A percentile compares a stretch with the other conserved stretches of the same genome.
phyloP scores from a whole-genome alignment of 1,284 basidiomycete species.

The Boletus sp. region DNA sequence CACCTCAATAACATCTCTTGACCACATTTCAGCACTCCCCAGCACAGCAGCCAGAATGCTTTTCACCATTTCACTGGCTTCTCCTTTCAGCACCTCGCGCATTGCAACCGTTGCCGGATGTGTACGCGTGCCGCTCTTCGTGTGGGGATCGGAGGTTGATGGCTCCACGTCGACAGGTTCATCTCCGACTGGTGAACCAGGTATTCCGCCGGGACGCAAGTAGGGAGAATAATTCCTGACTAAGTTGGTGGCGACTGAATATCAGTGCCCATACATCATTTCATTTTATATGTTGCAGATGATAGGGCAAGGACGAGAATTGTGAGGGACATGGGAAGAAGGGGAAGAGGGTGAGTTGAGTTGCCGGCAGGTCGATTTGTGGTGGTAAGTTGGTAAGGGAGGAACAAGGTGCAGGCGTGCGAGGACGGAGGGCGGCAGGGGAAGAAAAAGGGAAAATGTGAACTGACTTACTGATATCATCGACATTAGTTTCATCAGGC shows the following conservation, averaged over 20 bases:
- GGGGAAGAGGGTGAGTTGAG: slow-evolving; percentile 27
- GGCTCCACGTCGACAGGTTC: slow-evolving; percentile 4
- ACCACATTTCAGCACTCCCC: slow-evolving; percentile 37
- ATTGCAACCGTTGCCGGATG: slow-evolving; percentile 69
- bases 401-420: slow-evolving; percentile 6
- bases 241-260: slow-evolving; percentile 83
- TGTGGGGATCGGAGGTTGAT: slow-evolving; percentile 1
- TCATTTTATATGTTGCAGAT: slow-evolving; percentile 22
- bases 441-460: slow-evolving; percentile 20
- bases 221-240: slow-evolving; percentile 87
- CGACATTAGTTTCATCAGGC: slow-evolving; percentile 57
- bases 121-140: slow-evolving; percentile 46
- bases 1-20: slow-evolving; percentile 29
- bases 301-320: slow-evolving; percentile 26
- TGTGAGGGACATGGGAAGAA: slow-evolving; percentile 21
- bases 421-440: slow-evolving; percentile 20
- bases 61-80: slow-evolving; percentile 67
- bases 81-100: slow-evolving; percentile 50
- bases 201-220: slow-evolving; percentile 50
- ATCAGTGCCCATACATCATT: slow-evolving; percentile 43
- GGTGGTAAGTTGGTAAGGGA: slow-evolving; percentile 24
- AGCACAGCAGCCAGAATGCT: slow-evolving; percentile 42
- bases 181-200: slow-evolving; percentile 8
- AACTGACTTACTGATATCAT: slow-evolving; percentile 70
- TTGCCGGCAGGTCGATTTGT: slow-evolving; percentile 23